A percentile compares a stretch with the other conserved stretches of the same genome.
Evolutionary conservation across 2,329 filamentous ascomycete genomes (phyloP).

Genomic region (Mycocentrospora acerina): DNA sequence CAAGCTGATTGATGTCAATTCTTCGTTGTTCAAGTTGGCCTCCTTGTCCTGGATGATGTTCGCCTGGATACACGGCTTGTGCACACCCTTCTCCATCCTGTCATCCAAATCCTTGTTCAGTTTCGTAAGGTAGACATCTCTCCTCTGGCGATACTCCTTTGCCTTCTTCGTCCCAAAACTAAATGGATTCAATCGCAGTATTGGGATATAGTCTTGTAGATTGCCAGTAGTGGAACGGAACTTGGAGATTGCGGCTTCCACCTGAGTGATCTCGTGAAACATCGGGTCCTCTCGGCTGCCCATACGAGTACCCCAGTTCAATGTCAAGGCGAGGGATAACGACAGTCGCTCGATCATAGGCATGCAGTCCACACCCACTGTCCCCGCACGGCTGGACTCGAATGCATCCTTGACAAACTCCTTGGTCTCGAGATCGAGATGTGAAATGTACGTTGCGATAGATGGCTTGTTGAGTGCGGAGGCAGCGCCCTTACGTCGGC

Average conservation of each 20-base stretch:
- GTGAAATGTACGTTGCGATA: constrained; percentile 62
- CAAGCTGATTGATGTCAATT: constrained; percentile 65
- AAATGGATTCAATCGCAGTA: constrained; percentile 63
- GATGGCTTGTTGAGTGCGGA: constrained; percentile 66
- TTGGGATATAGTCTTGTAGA: constrained; percentile 62
- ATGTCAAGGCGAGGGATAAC: constrained; percentile 62
- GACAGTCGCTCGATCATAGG: constrained; percentile 67
- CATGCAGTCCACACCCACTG: constrained; percentile 62
- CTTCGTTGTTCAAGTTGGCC: constrained; percentile 61
- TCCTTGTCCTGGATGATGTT: constrained; percentile 67
- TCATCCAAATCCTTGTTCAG: constrained; percentile 62
- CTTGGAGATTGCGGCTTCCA: constrained; percentile 61
- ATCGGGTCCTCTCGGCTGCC: constrained; percentile 59
- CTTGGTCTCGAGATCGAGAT: constrained; percentile 63
- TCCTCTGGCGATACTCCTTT: constrained; percentile 59
- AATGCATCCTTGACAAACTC: constrained; percentile 64
- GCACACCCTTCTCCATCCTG: constrained; percentile 60
- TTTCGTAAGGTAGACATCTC: constrained; percentile 61
- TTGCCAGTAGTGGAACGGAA: constrained; percentile 63
- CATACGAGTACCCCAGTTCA: constrained; percentile 68
- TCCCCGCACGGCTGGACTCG: constrained; percentile 58
- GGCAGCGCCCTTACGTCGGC: constrained; percentile 65
- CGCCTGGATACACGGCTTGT: constrained; percentile 67
- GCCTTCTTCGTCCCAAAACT: constrained; percentile 60
- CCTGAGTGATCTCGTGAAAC: constrained; percentile 64